Percentiles rank a stretch among this genome's conserved stretches.
Evolutionary conservation across 2,329 filamentous ascomycete species (phyloP).

Genomic region (Aspergillus sp.): DNA sequence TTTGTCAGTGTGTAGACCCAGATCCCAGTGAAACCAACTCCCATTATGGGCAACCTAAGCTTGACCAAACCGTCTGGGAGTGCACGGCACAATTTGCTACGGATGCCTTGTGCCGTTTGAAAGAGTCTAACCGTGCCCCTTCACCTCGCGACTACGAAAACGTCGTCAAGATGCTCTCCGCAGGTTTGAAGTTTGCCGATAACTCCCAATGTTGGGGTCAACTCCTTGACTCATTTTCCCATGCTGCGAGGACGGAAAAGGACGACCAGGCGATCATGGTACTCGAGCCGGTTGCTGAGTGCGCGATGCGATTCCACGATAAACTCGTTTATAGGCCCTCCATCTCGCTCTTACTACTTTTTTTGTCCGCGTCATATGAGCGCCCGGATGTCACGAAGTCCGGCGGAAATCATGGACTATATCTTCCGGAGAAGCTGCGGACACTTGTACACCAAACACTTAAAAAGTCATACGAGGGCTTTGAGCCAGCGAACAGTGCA

Average conservation of each 20-base stretch:
- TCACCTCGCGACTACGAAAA: constrained; percentile 62
- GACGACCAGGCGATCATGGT: constrained; percentile 62
- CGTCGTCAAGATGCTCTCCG: constrained; percentile 59
- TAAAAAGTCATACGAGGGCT: constrained; percentile 46
- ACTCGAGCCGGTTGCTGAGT: constrained; percentile 63
- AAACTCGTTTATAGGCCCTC: constrained; percentile 29
- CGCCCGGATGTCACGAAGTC: constrained; percentile 6
- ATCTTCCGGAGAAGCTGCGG: constrained; percentile 53
- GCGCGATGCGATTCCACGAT: constrained; percentile 31
- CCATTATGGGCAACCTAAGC: constrained; percentile 4
- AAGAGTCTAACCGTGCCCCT: constrained; percentile 39
- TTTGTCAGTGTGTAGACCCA: constrained; percentile 31
- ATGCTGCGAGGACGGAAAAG: constrained; percentile 54
- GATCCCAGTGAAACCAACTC: constrained; percentile 11
- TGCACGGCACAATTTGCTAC: constrained; percentile 26
- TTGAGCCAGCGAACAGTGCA: constrained; percentile 35
- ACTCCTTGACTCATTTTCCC: constrained; percentile 53
- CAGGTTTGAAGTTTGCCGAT: constrained; percentile 41
- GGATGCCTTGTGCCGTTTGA: constrained; percentile 35
- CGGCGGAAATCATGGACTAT: background rate
- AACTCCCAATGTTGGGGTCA: constrained; percentile 34
- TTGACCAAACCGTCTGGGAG: constrained; percentile 29
- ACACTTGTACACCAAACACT: constrained; percentile 51
- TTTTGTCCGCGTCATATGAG: constrained; percentile 28
- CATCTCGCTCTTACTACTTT: constrained; percentile 26